Evolutionary conservation across 2,329 filamentous ascomycete genomes (phyloP).

Genomic region (Ophiocordyceps camponoti-floridani): DNA sequence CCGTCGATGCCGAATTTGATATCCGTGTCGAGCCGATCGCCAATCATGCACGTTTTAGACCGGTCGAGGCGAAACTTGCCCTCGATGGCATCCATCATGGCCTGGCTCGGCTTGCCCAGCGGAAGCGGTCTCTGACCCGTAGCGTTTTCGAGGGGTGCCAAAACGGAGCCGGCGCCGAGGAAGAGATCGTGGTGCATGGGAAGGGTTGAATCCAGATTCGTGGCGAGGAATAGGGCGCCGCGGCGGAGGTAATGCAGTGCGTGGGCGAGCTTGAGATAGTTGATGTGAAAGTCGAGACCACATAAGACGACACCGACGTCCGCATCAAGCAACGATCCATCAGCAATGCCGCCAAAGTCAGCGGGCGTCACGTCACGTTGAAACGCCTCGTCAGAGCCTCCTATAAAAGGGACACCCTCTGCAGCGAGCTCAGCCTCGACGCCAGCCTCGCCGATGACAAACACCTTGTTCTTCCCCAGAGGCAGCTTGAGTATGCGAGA

Average conservation of each 20-base stretch:
- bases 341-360: constrained; percentile 66
- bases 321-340: constrained; percentile 60
- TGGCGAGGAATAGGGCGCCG: constrained; percentile 77
- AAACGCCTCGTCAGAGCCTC: constrained; percentile 67
- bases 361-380: constrained; percentile 62
- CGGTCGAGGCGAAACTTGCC: constrained; percentile 86
- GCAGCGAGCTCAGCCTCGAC: constrained; percentile 75
- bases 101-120: constrained; percentile 87
- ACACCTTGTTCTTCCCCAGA: constrained; percentile 75
- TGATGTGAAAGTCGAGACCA: constrained; percentile 86
- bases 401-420: constrained; percentile 64
- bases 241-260: constrained; percentile 73
- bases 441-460: constrained; percentile 76
- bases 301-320: constrained; percentile 80
- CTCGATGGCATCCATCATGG: constrained; percentile 98
- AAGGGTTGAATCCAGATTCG: constrained; percentile 81
- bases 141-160: constrained; percentile 61
- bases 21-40: constrained; percentile 85
- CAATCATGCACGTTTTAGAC: constrained; percentile 80
- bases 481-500: constrained; percentile 73
- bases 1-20: constrained; percentile 91
- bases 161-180: constrained; percentile 74
- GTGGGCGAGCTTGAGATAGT: constrained; percentile 78
- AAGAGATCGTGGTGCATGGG: constrained; percentile 72
- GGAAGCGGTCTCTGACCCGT: constrained; percentile 51